These are phyloP conservation scores for Cupressus sempervirens DNA, from an alignment of 75 land plant species.

Conservation along the genomic window DNA sequence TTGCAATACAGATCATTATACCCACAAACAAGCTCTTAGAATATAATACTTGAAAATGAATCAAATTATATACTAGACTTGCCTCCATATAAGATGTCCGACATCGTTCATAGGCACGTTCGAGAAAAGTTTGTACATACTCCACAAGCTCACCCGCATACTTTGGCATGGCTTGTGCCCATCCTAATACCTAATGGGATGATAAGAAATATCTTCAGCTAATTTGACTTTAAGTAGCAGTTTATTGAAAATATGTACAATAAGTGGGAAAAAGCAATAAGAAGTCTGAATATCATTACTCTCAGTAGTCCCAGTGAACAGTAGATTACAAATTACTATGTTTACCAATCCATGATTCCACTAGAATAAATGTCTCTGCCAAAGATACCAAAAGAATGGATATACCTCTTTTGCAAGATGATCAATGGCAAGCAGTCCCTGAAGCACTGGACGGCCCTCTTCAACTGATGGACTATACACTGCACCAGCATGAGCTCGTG, in stretches of 20 bases:
- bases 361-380: not conserved
- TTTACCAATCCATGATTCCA: not conserved
- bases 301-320: not conserved
- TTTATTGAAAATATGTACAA: not conserved
- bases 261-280: not conserved
- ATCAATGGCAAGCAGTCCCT: constrained; percentile 87
- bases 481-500: constrained; percentile 60
- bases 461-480: constrained; percentile 61
- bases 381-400: not conserved
- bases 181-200: constrained; percentile 72
- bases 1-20: not conserved
- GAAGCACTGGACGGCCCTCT: constrained; percentile 86
- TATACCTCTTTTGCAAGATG: constrained; percentile 81
- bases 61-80: constrained; percentile 9
- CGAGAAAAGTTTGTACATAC: constrained; percentile 91
- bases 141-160: constrained; percentile 90
- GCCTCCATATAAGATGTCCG: constrained; percentile 96
- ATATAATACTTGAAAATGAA: not conserved
- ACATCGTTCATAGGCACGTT: constrained; percentile 92
- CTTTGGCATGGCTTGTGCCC: constrained; percentile 99
- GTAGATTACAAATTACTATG: not conserved
- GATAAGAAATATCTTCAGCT: constrained; percentile 5
- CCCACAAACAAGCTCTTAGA: not conserved
- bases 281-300: not conserved
- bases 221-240: not conserved